Base-by-base conservation (phyloP, 2,329 filamentous ascomycete species). In the Aspergillus sp. region DNA sequence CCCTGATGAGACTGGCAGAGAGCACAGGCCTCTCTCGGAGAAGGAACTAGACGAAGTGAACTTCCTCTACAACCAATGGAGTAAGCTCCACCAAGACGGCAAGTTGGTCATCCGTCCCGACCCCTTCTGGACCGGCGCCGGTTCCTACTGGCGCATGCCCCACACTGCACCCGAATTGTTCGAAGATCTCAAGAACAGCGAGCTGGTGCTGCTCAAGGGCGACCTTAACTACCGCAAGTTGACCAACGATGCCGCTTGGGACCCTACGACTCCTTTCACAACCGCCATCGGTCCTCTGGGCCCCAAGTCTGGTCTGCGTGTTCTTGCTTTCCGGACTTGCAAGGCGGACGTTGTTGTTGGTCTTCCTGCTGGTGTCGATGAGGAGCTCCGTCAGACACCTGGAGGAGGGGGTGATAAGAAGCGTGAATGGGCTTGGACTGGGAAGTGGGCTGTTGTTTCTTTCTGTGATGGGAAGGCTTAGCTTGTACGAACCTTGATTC, bases 291-390 rank as follows among this genome's bases (percentile, higher is more conserved):
- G 93, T 0, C 88, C 90, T 0, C 73, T 98, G 45, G 91, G 91
- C 0, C 82, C 82, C 0, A 81, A 80, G 0, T 95, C 89, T 0
- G 90, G 89, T 1, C 69, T 97, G 48, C 90, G 95, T 51, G 79
- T 91, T 3, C 76, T 98, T 23, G 87, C 93, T 0, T 77, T 98
- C 53, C 81, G 93, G 49, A 98, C 93, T 0, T 96, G 91, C 76
- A 98, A 98, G 73, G 91, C 91, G 0, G 93, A 98, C 64, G 88
- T 94, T 6, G 89, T 97, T 0, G 93, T 96, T 22, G 91, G 90
- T 0, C 75, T 98, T n/a, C 78, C 83, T 12, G 68, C 82, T 7
- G 90, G 91, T 5, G 81, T 85, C 64, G 93, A 98, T 62, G 90
- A 96, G 71, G 81, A 84, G 65, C 74, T 97, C 46, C 82, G 78